Conservation (phyloP, 2,329 filamentous ascomycete species). For the Dactylellina leptospora region DNA sequence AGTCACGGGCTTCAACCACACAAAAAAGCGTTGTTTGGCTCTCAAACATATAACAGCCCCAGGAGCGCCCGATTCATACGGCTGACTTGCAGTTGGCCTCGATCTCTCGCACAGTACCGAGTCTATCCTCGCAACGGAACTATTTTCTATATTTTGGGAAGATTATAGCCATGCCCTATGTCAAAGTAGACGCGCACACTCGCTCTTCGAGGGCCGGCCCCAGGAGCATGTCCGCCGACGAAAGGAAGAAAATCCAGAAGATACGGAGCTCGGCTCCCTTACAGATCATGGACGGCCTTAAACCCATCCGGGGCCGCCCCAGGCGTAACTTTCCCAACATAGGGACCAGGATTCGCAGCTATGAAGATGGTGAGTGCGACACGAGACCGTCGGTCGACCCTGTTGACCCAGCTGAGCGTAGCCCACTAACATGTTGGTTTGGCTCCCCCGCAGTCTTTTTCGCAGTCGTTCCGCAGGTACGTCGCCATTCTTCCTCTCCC, state of each 20-base stretch:
- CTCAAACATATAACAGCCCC: slow-evolving; percentile 29
- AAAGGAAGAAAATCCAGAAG: slow-evolving; percentile 19
- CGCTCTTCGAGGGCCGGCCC: slow-evolving; percentile 6
- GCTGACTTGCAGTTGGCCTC: too few species aligned
- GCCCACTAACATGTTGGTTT: slow-evolving; percentile 17
- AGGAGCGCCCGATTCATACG: slow-evolving; percentile 22
- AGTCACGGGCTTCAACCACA: slow-evolving; percentile 13
- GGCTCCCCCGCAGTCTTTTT: slow-evolving; percentile 15
- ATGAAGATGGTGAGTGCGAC: slow-evolving; percentile 40
- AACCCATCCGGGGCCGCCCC: slow-evolving; percentile 24
- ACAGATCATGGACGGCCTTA: slow-evolving; percentile 36
- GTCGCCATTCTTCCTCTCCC: not conserved
- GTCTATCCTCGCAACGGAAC: slow-evolving; percentile 4
- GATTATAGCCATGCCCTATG: slow-evolving; percentile 18
- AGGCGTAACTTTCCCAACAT: slow-evolving; percentile 26
- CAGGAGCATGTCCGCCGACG: slow-evolving; percentile 8
- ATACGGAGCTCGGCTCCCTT: slow-evolving; percentile 16
- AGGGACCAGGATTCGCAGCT: slow-evolving; percentile 30
- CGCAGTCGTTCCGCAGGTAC: slow-evolving; percentile 29
- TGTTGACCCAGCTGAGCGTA: not conserved
- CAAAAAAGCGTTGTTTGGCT: too few species aligned
- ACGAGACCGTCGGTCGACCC: not conserved
- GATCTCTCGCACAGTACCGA: too few species aligned
- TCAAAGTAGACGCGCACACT: not conserved
- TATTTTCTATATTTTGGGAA: not conserved